Evolutionary conservation across 306 rosid species (phyloP).

Genomic region (apple (Malus domestica)): DNA sequence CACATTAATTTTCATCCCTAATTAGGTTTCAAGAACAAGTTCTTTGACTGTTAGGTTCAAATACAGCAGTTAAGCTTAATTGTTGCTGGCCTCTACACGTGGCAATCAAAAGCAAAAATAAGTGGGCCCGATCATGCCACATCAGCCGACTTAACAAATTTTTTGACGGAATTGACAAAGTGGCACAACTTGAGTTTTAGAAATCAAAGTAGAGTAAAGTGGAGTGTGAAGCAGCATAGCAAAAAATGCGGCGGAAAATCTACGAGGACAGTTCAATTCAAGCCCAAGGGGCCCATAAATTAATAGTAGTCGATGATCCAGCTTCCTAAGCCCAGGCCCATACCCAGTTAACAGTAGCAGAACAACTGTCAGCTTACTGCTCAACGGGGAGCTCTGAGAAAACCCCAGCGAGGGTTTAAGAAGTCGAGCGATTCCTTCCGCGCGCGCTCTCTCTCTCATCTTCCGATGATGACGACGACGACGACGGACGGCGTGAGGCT

Average conservation of each 20-base stretch:
- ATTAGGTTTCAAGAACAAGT: too few relatives aligned
- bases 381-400: neutral
- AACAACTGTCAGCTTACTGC: neutral
- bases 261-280: neutral
- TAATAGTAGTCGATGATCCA: neutral
- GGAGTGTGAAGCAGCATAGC: too few relatives aligned
- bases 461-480: slow-evolving; percentile 15
- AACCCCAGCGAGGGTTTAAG: slow-evolving; percentile 12
- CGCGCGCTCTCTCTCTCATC: neutral
- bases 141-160: too few relatives aligned
- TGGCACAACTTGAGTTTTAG: too few relatives aligned
- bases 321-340: neutral
- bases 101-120: too few relatives aligned
- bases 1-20: too few relatives aligned
- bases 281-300: neutral
- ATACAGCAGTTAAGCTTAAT: too few relatives aligned
- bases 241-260: neutral
- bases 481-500: slow-evolving; percentile 50
- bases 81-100: too few relatives aligned
- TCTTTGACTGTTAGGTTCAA: too few relatives aligned
- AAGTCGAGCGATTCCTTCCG: neutral
- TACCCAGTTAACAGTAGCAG: neutral
- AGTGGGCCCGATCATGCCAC: too few relatives aligned
- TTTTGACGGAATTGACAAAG: too few relatives aligned
- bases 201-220: too few relatives aligned